Conservation (phyloP, 1,284 basidiomycete genomes). For the Austroboletus novae-zelandiae region DNA sequence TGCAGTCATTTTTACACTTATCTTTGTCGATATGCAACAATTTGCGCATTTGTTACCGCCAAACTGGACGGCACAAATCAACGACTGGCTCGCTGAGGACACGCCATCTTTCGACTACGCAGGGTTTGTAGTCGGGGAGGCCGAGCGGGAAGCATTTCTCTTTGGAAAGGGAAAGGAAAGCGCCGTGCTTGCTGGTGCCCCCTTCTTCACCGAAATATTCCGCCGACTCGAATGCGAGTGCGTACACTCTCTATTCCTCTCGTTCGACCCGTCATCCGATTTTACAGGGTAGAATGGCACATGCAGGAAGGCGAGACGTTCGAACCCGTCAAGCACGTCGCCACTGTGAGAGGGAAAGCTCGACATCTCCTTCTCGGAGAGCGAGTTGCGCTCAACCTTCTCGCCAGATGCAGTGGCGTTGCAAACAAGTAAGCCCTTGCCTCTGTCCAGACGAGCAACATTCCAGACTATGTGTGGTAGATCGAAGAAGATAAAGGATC, state of each 20-base stretch:
- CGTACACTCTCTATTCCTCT: conserved; percentile 33
- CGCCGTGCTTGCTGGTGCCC: conserved; percentile 91
- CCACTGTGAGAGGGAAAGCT: conserved; percentile 88
- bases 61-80: conserved; percentile 84
- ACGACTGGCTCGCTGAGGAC: conserved; percentile 89
- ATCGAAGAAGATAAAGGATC: conserved; percentile 77
- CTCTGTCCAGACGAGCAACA: not conserved
- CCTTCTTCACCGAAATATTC: conserved; percentile 96
- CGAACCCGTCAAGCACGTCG: conserved; percentile 82
- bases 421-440: conserved; percentile 75
- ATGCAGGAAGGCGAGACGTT: conserved; percentile 81
- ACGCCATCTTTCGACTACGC: conserved; percentile 97
- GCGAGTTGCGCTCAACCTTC: conserved; percentile 89
- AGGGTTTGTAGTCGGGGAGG: conserved; percentile 96
- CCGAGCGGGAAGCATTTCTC: conserved; percentile 81
- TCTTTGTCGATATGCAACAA: conserved; percentile 21
- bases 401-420: conserved; percentile 95
- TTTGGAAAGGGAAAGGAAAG: conserved; percentile 77
- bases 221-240: conserved; percentile 86
- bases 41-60: conserved; percentile 83
- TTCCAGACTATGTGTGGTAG: conserved; percentile 38
- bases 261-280: not conserved
- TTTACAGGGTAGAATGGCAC: conserved; percentile 87
- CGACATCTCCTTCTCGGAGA: conserved; percentile 92
- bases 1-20: not conserved